Conservation (phyloP, 2,329 filamentous ascomycete genomes). For the Aspergillus ruber region DNA sequence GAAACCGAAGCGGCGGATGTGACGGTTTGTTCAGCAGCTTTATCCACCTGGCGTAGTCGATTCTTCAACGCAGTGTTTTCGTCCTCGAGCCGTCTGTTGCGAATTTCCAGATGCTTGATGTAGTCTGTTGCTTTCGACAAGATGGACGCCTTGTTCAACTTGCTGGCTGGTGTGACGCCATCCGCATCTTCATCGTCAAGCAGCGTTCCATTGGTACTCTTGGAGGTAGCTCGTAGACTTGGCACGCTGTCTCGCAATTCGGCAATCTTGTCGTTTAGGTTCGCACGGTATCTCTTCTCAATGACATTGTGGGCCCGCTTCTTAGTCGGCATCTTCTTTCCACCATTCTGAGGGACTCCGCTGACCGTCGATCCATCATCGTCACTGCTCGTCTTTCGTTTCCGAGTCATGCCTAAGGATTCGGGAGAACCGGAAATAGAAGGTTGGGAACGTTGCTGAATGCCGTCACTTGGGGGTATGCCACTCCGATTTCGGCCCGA, state of each 20-base stretch:
- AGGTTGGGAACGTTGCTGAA: constrained; percentile 11
- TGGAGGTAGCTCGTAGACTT: constrained; percentile 76
- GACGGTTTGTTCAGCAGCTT: constrained; percentile 39
- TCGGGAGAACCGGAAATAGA: constrained; percentile 19
- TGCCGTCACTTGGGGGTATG: constrained; percentile 3
- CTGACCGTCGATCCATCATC: constrained; percentile 29
- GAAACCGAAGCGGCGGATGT: constrained; percentile 33
- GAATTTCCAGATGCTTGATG: constrained; percentile 86
- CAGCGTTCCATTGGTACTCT: constrained; percentile 38
- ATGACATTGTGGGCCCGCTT: constrained; percentile 99
- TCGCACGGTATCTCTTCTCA: constrained; percentile 92
- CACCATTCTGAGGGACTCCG: constrained; percentile 18
- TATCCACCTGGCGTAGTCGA: constrained; percentile 73
- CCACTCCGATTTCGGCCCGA: constrained; percentile 5
- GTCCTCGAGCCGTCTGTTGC: constrained; percentile 72
- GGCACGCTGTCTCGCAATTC: constrained; percentile 87
- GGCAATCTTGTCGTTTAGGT: constrained; percentile 94
- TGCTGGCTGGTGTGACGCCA: constrained; percentile 79
- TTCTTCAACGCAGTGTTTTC: constrained; percentile 76
- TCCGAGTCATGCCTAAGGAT: constrained; percentile 42
- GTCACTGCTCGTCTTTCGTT: constrained; percentile 65
- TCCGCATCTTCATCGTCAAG: constrained; percentile 65
- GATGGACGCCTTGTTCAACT: constrained; percentile 96
- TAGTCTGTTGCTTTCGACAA: constrained; percentile 95
- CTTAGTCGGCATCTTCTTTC: constrained; percentile 60